Base-by-base conservation (phyloP, 352 stramenopile genomes). In the Thraustochytrium sp. region DNA sequence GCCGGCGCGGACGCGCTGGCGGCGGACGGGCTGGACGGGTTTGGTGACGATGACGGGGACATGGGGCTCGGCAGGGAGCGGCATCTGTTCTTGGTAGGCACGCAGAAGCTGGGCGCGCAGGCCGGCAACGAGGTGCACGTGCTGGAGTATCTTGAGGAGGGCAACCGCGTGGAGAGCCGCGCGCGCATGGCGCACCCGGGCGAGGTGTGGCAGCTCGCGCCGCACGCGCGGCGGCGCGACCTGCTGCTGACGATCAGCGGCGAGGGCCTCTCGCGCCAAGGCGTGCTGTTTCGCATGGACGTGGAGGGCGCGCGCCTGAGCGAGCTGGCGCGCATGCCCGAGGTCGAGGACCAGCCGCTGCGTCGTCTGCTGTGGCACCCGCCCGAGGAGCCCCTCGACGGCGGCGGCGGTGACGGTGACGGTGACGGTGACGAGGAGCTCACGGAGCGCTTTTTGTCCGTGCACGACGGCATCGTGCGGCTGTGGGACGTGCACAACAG, bases 51-150 rank as follows among this genome's bases (percentile, higher is more conserved):
- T 55, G 13, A 44, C 40, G 59, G 26, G 13, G 59, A 72, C 59
- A 44, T n/a, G n/a, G 42, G 42, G 5, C 5, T 5, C 42, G 16
- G 42, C 42, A 49, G 42, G 5, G 5, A 5, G 42, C 42, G 37
- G 34, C 48, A 64, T 31, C 68, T 80, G 5, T 80, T 80, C 51
- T 13, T 80, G 13, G 68, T 72, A 5, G 68, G 68, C 42, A 80
- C 68, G 8, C 31, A 44, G 34, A n/a, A n/a, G 13, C 48, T 64
- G 13, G 51, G 8, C n/a, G 42, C 42, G 16, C 26, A 29, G 16
- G 40, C 16, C 36, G 34, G 26, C 40, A 80, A 80, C 38, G 68
- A 80, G 31, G 11, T 80, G 11, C 34, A 44, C 11, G 9, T 80
- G 26, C 5, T 80, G 5, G 68, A 61, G 38, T 80, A 63, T 31